phyloP scores from a whole-genome alignment of 495 filamentous ascomycete genomes.

The Penicillium paradoxum region DNA sequence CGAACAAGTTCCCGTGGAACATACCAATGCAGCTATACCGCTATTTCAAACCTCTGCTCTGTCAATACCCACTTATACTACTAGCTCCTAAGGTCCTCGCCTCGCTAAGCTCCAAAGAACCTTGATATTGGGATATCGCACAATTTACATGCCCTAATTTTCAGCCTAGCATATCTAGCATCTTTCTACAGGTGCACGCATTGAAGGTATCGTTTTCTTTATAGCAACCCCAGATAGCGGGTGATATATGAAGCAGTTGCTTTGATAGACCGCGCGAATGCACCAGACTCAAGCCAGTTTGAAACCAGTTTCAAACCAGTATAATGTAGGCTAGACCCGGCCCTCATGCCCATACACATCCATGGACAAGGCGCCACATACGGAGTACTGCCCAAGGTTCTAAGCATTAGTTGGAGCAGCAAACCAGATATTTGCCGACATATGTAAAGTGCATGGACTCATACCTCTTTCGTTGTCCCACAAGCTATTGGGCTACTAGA shows the following conservation, averaged over 20 bases:
- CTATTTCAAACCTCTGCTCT: background rate
- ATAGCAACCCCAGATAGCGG: background rate
- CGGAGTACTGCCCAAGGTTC: too few species aligned
- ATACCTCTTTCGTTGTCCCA: background rate
- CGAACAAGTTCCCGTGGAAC: background rate
- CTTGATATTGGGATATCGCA: too few species aligned
- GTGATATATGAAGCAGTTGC: background rate
- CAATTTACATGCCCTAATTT: background rate
- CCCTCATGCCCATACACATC: too few species aligned
- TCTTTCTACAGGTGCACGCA: background rate
- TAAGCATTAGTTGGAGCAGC: background rate
- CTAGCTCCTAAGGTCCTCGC: slow-evolving; percentile 3
- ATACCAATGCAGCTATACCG: background rate
- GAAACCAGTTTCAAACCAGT: too few species aligned
- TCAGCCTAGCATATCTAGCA: background rate
- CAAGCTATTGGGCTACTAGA: background rate
- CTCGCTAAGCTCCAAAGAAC: background rate
- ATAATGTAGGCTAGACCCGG: too few species aligned
- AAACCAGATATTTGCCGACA: background rate
- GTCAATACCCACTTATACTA: background rate
- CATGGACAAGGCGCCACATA: too few species aligned
- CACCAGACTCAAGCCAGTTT: too few species aligned
- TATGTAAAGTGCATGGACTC: background rate
- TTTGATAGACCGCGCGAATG: too few species aligned
- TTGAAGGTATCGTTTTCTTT: background rate